A percentile compares a stretch with the other conserved stretches of the same genome.
Evolutionary conservation across 345 rosid genomes (phyloP).

Genomic region (Eutrema heterophyllum): DNA sequence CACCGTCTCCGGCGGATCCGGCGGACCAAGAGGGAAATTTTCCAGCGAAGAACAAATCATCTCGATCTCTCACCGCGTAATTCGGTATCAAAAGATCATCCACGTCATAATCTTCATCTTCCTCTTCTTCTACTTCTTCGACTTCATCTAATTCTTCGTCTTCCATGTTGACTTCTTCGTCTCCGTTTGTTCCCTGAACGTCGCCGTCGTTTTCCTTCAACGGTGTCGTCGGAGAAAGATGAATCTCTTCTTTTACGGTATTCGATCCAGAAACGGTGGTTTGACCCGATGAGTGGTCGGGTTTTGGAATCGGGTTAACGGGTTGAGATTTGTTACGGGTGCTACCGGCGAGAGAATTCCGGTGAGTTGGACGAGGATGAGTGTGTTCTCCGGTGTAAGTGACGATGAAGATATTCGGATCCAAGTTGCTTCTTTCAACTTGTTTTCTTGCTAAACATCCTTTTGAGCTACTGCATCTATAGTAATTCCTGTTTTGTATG

Average conservation of each 20-base stretch:
- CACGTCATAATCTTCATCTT: slow-evolving; percentile 32
- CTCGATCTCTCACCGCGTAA: slow-evolving; percentile 43
- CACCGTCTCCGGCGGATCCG: slow-evolving; percentile 35
- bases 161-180: slow-evolving; percentile 34
- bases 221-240: slow-evolving; percentile 59
- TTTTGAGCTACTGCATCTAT: slow-evolving; percentile 82
- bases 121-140: neutral
- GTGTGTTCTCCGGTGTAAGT: slow-evolving; percentile 86
- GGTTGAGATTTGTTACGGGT: slow-evolving; percentile 52
- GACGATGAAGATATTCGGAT: slow-evolving; percentile 58
- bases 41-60: slow-evolving; percentile 41
- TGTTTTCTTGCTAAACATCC: slow-evolving; percentile 86
- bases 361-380: slow-evolving; percentile 85
- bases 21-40: slow-evolving; percentile 37
- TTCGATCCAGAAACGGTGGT: neutral
- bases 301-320: slow-evolving; percentile 25
- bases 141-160: slow-evolving; percentile 15
- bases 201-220: slow-evolving; percentile 25
- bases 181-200: slow-evolving; percentile 20
- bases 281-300: slow-evolving; percentile 6
- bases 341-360: slow-evolving; percentile 90
- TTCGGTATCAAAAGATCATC: slow-evolving; percentile 60
- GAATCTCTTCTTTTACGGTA: slow-evolving; percentile 15
- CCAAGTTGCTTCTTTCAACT: slow-evolving; percentile 70
- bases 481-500: slow-evolving; percentile 60